Conservation (phyloP, 225 moss, liverwort and hornwort genomes). For the Bryum argenteum region DNA sequence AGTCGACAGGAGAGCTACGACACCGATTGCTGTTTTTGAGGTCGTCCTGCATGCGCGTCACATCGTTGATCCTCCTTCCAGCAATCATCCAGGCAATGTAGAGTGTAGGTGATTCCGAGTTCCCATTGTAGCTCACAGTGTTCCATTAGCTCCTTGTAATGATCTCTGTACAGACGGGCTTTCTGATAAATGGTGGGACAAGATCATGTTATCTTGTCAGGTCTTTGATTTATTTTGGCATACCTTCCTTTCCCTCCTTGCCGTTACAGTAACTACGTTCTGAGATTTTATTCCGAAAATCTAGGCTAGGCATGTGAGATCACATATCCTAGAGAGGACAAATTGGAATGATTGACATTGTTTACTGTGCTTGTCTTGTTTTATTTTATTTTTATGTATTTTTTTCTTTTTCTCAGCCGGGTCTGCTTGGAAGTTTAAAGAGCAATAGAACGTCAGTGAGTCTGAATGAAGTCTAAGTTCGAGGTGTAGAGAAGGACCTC, state of each 20-base stretch:
- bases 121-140: constrained; percentile 40
- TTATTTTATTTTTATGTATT: too few relatives aligned
- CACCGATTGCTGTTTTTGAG: constrained; percentile 25
- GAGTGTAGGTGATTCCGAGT: constrained; percentile 27
- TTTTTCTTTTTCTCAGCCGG: too few relatives aligned
- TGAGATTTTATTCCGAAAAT: too few relatives aligned
- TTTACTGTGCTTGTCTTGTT: too few relatives aligned
- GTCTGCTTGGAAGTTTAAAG: too few relatives aligned
- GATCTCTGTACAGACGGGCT: constrained; percentile 47
- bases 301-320: too few relatives aligned
- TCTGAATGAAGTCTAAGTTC: too few relatives aligned
- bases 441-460: too few relatives aligned
- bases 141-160: constrained; percentile 44
- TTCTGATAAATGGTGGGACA: constrained; percentile 29
- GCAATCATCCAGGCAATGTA: constrained; percentile 36
- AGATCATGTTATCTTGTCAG: constrained; percentile 26
- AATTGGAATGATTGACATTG: too few relatives aligned
- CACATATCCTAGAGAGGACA: too few relatives aligned
- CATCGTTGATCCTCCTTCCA: constrained; percentile 5
- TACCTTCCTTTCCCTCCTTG: constrained; percentile 22
- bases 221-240: constrained; percentile 30
- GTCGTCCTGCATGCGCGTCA: constrained; percentile 8
- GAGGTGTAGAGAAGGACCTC: too few relatives aligned
- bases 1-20: constrained; percentile 9
- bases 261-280: too few relatives aligned